Evolutionary conservation across 345 rosid genomes (phyloP).

Genomic region (Moringa oleifera): DNA sequence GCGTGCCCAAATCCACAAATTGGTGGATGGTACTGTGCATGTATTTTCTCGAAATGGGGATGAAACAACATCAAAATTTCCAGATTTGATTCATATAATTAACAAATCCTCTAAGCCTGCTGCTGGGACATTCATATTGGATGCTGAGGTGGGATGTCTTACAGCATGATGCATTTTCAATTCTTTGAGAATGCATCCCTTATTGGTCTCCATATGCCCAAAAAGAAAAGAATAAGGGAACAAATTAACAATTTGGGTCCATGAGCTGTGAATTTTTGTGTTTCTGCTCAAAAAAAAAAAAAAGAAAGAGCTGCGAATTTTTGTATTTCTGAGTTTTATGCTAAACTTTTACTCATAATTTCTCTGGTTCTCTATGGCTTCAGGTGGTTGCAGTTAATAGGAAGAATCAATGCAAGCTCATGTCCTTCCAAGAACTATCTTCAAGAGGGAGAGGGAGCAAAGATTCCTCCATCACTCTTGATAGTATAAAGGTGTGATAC

Average conservation of each 20-base stretch:
- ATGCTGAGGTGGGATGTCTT: conserved; percentile 65
- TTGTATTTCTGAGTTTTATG: too few relatives aligned
- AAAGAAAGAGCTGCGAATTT: too few relatives aligned
- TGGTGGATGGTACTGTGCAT: conserved; percentile 50
- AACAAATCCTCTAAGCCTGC: conserved; percentile 50
- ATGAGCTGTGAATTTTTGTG: too few relatives aligned
- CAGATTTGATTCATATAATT: conserved; percentile 60
- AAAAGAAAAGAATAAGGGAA: too few relatives aligned
- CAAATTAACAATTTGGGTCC: too few relatives aligned
- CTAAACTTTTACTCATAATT: background rate
- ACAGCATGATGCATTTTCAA: conserved; percentile 11
- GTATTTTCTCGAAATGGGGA: conserved; percentile 89
- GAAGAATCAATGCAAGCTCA: conserved; percentile 61
- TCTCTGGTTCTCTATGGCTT: conserved; percentile 13
- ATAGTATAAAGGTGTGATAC: conserved; percentile 58
- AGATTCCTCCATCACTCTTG: conserved; percentile 46
- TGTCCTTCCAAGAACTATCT: conserved; percentile 94
- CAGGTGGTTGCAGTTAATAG: conserved; percentile 89
- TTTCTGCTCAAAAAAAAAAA: too few relatives aligned
- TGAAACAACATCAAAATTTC: conserved; percentile 74
- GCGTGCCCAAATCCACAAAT: conserved; percentile 84
- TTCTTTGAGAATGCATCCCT: background rate
- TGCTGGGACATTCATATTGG: conserved; percentile 63
- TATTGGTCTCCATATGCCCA: background rate
- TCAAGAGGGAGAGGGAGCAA: conserved; percentile 84